Evolutionary conservation across 805 yeast species (phyloP), one percentile per base, ranked within the genome.

Genomic region (Kodamaea laetipori): DNA sequence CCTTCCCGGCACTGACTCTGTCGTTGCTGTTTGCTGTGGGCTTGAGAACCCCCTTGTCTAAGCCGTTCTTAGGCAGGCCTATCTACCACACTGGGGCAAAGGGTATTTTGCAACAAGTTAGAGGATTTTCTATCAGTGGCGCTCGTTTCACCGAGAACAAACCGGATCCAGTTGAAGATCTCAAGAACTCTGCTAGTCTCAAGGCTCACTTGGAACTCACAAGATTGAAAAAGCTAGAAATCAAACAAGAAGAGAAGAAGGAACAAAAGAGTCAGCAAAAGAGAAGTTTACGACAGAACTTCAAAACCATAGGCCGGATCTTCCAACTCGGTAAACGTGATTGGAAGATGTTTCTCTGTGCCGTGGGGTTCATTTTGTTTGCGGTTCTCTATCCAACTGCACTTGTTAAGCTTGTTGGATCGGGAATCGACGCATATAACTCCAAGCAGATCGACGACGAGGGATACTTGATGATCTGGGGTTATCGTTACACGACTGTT

Each of bases 321-420:
- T 51, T 71, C 23, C 55, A 48, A 37, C 55, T 71, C 8, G 76
- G 76, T 6, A 57, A 58, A 34, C 73, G 74, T 2, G 76, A 71
- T 46, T 45, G 62, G 43, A 61, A 52, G 42, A 54, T 69, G 8
- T 71, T 71, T 41, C 39, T 71, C 3, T 57, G 61, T 23, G 75
- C 76, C 1, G 48, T 71, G 23, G 71, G 62, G 8, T 70, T 71
- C 46, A 71, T 71, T 18, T 55, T 69, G 19, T 66, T 67, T 56
- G 75, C 76, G 3, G 75, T 71, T 25, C 50, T 71, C 31, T 71
- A 70, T 45, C 76, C 76, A 2, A 71, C 74, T 2, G 63, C 71
- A 1, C 60, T 71, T 10, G 75, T 71, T 19, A 64, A 69, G 46
- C 58, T 71, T 44, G 74, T 71, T 12, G 76, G 76, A 4, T 61